Conservation (phyloP, 768 basidiomycete genomes). For the Mycena capillaripes region DNA sequence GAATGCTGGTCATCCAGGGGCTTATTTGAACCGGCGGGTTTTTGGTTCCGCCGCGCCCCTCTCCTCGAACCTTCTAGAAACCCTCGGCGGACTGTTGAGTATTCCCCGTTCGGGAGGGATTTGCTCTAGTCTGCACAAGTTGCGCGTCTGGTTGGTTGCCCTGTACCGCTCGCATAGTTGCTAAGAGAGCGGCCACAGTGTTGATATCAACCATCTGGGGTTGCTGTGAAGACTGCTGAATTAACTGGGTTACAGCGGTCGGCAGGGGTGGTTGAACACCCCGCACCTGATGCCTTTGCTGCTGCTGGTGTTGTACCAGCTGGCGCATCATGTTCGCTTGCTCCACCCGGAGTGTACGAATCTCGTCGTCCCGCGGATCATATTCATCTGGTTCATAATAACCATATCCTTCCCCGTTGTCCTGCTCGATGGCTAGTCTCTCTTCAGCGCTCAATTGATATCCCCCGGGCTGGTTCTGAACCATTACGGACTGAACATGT, state of each 20-base stretch:
- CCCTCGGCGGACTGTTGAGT: too few species aligned
- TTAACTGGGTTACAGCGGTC: too few species aligned
- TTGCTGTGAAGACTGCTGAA: too few species aligned
- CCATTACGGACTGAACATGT: background rate
- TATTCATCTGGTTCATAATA: background rate
- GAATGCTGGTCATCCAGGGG: too few species aligned
- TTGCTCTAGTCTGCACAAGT: too few species aligned
- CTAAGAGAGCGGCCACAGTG: too few species aligned
- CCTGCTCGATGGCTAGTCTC: background rate
- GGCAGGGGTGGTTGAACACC: constrained; percentile 10
- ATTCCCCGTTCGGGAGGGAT: too few species aligned
- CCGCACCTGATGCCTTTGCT: background rate
- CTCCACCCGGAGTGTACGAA: background rate
- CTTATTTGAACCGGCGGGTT: background rate
- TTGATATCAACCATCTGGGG: too few species aligned
- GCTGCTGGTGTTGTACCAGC: background rate
- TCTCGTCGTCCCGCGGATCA: constrained; percentile 17
- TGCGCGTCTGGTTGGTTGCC: too few species aligned
- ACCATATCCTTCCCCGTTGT: background rate
- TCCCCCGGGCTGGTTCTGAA: background rate
- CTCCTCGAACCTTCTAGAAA: too few species aligned
- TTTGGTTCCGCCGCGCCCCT: background rate
- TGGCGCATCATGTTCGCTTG: background rate
- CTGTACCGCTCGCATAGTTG: too few species aligned
- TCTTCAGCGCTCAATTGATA: background rate